Evolutionary conservation across 2,329 filamentous ascomycete species (phyloP).

Genomic region (Stachybotrys chlorohalonatus): DNA sequence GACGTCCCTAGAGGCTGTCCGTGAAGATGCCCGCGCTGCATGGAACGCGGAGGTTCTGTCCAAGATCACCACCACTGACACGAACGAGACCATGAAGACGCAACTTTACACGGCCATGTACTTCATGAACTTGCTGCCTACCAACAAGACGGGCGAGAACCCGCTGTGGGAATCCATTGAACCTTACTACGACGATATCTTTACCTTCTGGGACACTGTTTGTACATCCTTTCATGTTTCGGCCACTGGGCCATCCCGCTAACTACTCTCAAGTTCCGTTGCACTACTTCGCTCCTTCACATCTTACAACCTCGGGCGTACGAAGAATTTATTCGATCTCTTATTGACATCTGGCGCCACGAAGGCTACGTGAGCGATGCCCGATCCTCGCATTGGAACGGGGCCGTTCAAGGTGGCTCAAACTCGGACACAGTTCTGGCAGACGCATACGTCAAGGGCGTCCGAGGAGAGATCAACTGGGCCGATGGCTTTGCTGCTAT

Average conservation of each 20-base stretch:
- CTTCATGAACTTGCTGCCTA: slow-evolving; percentile 60
- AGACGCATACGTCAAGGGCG: slow-evolving; percentile 62
- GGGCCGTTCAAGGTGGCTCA: slow-evolving; percentile 58
- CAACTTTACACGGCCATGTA: slow-evolving; percentile 58
- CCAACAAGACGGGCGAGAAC: slow-evolving; percentile 64
- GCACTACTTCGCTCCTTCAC: slow-evolving; percentile 55
- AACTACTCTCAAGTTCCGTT: slow-evolving; percentile 40
- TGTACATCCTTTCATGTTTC: not conserved
- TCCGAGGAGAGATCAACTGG: slow-evolving; percentile 56
- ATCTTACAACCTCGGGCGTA: slow-evolving; percentile 54
- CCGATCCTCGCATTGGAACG: slow-evolving; percentile 60
- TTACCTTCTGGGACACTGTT: slow-evolving; percentile 54
- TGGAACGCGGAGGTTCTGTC: slow-evolving; percentile 57
- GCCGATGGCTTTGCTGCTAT: slow-evolving; percentile 51
- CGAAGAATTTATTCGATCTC: slow-evolving; percentile 53
- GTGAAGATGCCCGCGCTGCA: slow-evolving; percentile 33
- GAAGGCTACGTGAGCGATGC: slow-evolving; percentile 58
- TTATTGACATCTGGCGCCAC: slow-evolving; percentile 59
- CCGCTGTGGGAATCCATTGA: slow-evolving; percentile 54
- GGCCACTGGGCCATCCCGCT: slow-evolving; percentile 3
- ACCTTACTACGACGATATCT: slow-evolving; percentile 64
- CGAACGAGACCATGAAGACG: slow-evolving; percentile 41
- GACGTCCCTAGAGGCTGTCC: slow-evolving; percentile 33
- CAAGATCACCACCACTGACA: slow-evolving; percentile 51
- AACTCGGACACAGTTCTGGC: slow-evolving; percentile 66